These are phyloP conservation scores for Pseudoperonospora humuli DNA, from an alignment of 352 stramenopile genomes.

Conservation along the genomic window DNA sequence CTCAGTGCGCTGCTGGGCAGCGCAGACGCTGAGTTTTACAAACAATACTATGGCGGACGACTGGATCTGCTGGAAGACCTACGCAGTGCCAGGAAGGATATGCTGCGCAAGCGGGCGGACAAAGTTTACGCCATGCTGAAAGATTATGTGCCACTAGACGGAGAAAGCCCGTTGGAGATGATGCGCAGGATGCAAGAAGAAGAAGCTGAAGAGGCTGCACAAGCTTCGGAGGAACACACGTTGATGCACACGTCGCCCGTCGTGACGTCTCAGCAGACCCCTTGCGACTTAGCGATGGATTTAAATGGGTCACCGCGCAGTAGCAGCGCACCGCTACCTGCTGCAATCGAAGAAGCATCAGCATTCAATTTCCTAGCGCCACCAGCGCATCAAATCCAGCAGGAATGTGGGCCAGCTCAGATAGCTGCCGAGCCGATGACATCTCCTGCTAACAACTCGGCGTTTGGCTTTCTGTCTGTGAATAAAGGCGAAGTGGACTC, in stretches of 20 bases:
- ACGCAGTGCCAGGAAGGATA: constrained; percentile 57
- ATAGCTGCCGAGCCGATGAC: constrained; percentile 24
- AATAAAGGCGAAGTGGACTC: constrained; percentile 21
- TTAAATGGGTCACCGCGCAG: constrained; percentile 28
- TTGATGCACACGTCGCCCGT: constrained; percentile 39
- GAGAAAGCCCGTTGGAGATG: constrained; percentile 23
- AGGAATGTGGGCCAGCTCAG: constrained; percentile 12
- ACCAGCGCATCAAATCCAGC: constrained; percentile 1
- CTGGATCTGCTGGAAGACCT: constrained; percentile 49
- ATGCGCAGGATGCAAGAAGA: constrained; percentile 31
- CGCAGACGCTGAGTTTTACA: constrained; percentile 48
- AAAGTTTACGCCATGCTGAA: constrained; percentile 44
- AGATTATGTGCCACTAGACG: constrained; percentile 23
- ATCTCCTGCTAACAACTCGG: constrained; percentile 23
- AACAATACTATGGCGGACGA: constrained; percentile 52
- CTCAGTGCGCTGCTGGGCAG: constrained; percentile 63
- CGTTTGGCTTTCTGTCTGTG: constrained; percentile 30
- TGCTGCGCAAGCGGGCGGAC: constrained; percentile 64
- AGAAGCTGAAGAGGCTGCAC: constrained; percentile 14
- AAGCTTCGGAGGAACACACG: constrained; percentile 9
- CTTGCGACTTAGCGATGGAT: constrained; percentile 21
- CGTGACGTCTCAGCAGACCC: constrained; percentile 27
- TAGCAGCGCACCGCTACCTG: constrained; percentile 27
- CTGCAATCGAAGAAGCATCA: constrained; percentile 17
- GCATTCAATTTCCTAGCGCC: constrained; percentile 26